phyloP scores from a whole-genome alignment of 176 grass and related monocot species.

The Luzula sylvatica region DNA sequence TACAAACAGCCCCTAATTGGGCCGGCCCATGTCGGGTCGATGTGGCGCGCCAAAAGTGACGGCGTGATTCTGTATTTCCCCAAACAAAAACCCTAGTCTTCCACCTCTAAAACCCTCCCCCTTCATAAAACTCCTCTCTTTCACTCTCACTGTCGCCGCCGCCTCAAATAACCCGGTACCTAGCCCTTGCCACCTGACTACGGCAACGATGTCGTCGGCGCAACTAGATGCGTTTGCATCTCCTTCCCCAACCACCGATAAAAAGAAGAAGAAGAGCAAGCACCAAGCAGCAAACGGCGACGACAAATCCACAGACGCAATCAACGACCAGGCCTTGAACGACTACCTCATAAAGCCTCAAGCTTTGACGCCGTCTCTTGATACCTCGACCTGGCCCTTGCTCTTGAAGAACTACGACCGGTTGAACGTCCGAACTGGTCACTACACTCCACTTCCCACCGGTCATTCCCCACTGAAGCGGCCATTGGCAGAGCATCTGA shows the following conservation, averaged over 20 bases:
- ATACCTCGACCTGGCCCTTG: constrained; percentile 60
- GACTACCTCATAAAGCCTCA: constrained; percentile 72
- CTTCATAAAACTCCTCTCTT: constrained; percentile 23
- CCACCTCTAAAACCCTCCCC: constrained; percentile 17
- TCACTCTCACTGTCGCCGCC: constrained; percentile 6
- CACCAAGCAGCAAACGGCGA: constrained; percentile 34
- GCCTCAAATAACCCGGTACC: constrained; percentile 7
- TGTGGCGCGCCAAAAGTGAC: no score
- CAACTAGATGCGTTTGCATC: constrained; percentile 25
- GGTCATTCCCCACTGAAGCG: constrained; percentile 83
- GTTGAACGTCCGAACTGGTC: constrained; percentile 71
- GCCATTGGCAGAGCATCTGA: constrained; percentile 62
- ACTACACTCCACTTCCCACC: constrained; percentile 70
- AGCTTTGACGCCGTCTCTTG: constrained; percentile 30
- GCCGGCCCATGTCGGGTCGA: no score
- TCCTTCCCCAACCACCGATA: constrained; percentile 21
- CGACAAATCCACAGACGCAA: neutral
- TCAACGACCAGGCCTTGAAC: constrained; percentile 9
- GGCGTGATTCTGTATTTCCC: no score
- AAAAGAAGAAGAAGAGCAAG: constrained; percentile 70
- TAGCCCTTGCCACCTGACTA: neutral
- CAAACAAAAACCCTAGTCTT: constrained; percentile 21
- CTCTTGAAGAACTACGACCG: constrained; percentile 83
- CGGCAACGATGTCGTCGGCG: constrained; percentile 42
- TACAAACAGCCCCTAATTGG: no score